A percentile compares a stretch with the other conserved stretches of the same genome.
These are phyloP conservation scores for Plasmodium billcollinsi DNA, from an alignment of 169 alveolate species.

Conservation along the genomic window DNA sequence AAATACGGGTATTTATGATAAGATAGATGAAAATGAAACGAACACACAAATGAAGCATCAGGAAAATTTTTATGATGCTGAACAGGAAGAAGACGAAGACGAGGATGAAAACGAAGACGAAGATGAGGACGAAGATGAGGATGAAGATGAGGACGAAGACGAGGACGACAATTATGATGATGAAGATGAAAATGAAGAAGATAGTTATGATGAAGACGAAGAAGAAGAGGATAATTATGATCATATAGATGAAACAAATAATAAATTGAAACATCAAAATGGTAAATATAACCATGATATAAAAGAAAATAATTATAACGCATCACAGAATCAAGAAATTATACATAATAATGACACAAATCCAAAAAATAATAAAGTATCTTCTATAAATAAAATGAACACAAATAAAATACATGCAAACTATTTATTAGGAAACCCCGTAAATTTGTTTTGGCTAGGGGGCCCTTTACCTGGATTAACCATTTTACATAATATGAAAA, in stretches of 20 bases:
- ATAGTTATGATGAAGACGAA: conserved; percentile 1
- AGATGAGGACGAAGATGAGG: not conserved
- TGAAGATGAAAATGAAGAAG: conserved; percentile 6
- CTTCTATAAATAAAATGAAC: conserved; percentile 8
- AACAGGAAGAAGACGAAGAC: not conserved
- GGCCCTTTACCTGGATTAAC: conserved; percentile 76
- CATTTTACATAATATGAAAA: conserved; percentile 59
- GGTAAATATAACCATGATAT: not conserved
- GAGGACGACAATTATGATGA: conserved; percentile 9
- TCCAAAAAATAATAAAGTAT: not conserved
- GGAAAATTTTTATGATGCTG: not conserved
- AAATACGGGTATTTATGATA: not conserved
- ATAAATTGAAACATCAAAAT: not conserved
- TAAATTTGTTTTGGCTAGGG: conserved; percentile 68
- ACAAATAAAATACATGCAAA: not conserved
- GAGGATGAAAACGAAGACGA: not conserved
- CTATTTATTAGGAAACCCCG: conserved; percentile 39
- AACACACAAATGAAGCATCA: not conserved
- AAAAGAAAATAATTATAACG: not conserved
- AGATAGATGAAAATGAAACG: not conserved
- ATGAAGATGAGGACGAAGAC: conserved; percentile 11
- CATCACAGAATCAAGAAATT: not conserved
- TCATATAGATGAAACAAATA: not conserved
- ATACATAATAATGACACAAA: not conserved
- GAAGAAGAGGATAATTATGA: conserved; percentile 8